Conservation (phyloP, 176 grass and related monocot genomes). For the Triticum dicoccoides region DNA sequence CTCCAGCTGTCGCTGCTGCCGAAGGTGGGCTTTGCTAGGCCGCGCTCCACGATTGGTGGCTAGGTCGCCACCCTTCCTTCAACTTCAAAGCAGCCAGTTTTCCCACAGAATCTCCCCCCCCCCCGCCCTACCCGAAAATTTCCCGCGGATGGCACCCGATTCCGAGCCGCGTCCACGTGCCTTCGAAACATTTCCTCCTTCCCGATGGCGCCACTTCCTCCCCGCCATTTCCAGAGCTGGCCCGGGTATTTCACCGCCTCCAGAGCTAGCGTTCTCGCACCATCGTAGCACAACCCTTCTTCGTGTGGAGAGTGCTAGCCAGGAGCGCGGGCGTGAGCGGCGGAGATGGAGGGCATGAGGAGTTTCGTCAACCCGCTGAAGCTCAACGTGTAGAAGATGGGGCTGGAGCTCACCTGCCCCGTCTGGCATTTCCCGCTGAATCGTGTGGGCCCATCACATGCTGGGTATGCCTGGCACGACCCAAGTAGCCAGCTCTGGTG, state of each 20-base stretch:
- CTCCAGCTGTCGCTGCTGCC: too few relatives aligned
- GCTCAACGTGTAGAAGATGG: constrained; percentile 97
- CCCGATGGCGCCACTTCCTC: neutral
- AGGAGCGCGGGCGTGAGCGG: neutral
- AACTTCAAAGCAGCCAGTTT: too few relatives aligned
- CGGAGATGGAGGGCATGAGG: constrained; percentile 56
- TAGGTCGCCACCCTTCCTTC: too few relatives aligned
- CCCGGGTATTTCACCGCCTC: constrained; percentile 21
- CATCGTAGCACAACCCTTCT: neutral
- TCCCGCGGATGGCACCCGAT: neutral
- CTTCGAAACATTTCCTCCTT: constrained; percentile 31
- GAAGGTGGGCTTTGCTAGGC: too few relatives aligned
- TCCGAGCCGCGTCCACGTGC: neutral
- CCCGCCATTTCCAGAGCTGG: neutral
- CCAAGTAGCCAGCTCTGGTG: too few relatives aligned
- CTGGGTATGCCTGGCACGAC: too few relatives aligned
- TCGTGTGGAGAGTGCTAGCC: neutral
- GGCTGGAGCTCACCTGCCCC: constrained; percentile 91
- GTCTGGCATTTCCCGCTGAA: constrained; percentile 47
- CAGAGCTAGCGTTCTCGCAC: neutral
- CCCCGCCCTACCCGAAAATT: neutral
- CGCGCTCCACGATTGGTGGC: too few relatives aligned
- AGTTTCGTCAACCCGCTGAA: constrained; percentile 83
- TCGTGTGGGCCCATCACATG: too few relatives aligned
- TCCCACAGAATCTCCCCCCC: too few relatives aligned